Evolutionary conservation across 139 green algal genomes (phyloP).

Genomic region (Chlorella sp.): DNA sequence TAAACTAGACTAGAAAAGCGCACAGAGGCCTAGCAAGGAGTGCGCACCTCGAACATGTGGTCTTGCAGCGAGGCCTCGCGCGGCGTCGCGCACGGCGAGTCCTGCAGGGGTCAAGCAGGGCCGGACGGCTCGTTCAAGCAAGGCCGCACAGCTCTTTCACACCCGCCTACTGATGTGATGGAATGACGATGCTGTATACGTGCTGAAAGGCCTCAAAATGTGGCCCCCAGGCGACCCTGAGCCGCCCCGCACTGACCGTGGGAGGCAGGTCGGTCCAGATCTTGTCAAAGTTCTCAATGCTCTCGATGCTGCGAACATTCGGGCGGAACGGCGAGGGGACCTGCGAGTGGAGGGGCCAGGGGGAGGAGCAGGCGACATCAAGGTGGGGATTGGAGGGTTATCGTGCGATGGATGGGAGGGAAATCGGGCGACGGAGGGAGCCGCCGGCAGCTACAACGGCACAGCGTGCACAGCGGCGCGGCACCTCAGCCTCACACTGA

Average conservation of each 20-base stretch:
- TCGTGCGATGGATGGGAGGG: too few relatives aligned
- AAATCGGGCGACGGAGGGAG: too few relatives aligned
- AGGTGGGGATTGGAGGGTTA: too few relatives aligned
- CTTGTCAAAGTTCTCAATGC: conserved; percentile 88
- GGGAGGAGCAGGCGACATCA: conserved; percentile 40
- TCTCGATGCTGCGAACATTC: conserved; percentile 36
- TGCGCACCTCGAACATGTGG: conserved; percentile 27
- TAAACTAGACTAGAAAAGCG: too few relatives aligned
- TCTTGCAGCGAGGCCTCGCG: conserved; percentile 24
- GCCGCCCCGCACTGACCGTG: too few relatives aligned
- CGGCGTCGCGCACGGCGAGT: conserved; percentile 78
- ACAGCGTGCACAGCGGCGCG: too few relatives aligned
- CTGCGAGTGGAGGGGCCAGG: conserved; percentile 57
- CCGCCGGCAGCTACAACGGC: too few relatives aligned
- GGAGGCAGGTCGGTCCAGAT: conserved; percentile 78
- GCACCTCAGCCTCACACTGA: too few relatives aligned
- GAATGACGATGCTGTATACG: background rate
- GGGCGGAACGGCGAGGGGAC: conserved; percentile 90
- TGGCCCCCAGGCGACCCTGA: too few relatives aligned
- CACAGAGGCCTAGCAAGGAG: too few relatives aligned
- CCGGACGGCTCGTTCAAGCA: too few relatives aligned
- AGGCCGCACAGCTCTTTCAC: too few relatives aligned
- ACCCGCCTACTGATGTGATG: background rate
- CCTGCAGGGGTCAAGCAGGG: conserved; percentile 33
- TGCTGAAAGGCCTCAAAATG: background rate